phyloP scores from a whole-genome alignment of 805 yeast genomes.

The Starmerella apicola region DNA sequence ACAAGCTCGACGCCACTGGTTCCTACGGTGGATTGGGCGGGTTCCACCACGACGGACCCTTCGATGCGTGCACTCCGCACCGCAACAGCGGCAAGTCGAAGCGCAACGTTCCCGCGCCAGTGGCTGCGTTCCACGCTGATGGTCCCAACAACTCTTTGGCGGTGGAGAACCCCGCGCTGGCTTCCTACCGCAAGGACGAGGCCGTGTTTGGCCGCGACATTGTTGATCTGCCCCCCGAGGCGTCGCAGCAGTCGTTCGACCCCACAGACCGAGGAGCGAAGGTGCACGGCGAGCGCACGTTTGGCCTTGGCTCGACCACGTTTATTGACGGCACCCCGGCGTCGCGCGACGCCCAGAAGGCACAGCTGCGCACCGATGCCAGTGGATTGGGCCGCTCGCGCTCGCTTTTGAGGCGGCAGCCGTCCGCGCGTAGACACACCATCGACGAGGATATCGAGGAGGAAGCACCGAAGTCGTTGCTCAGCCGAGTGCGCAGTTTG shows the following conservation, averaged over 20 bases:
- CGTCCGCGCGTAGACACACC: conserved; percentile 2
- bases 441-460: neutral
- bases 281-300: conserved; percentile 74
- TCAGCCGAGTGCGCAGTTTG: conserved; percentile 80
- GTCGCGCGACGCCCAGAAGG: conserved; percentile 33
- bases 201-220: conserved; percentile 58
- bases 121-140: conserved; percentile 86
- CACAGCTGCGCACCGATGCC: conserved; percentile 25
- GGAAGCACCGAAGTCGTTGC: conserved; percentile 31
- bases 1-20: conserved; percentile 90
- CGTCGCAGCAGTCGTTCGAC: conserved; percentile 40
- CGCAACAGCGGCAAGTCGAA: conserved; percentile 52
- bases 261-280: conserved; percentile 53
- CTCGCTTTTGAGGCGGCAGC: conserved; percentile 36
- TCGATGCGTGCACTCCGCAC: conserved; percentile 96
- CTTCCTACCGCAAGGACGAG: conserved; percentile 39
- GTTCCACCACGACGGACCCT: conserved; percentile 98
- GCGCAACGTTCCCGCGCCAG: conserved; percentile 39
- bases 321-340: conserved; percentile 97
- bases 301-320: conserved; percentile 85
- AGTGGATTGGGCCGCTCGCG: conserved; percentile 64
- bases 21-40: conserved; percentile 76
- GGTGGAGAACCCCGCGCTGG: conserved; percentile 42
- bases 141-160: conserved; percentile 83
- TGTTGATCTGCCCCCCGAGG: conserved; percentile 10